Evolutionary conservation across 768 basidiomycete species (phyloP).

Genomic region (Boletales sp.): DNA sequence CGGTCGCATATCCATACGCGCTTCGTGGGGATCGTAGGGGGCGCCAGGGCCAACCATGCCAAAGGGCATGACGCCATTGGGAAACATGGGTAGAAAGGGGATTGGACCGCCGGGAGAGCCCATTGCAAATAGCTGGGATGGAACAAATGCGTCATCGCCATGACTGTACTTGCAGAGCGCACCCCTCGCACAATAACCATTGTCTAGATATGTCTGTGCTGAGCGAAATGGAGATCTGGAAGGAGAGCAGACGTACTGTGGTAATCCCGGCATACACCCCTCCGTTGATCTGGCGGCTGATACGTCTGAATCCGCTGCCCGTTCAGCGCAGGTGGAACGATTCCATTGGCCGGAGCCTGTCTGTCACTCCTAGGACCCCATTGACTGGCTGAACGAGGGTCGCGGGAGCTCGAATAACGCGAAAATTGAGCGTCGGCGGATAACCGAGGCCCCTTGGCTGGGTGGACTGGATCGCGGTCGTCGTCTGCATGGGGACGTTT

Average conservation of each 20-base stretch:
- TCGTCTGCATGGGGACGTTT: slow-evolving; percentile 67
- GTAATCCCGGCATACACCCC: slow-evolving; percentile 87
- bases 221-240: slow-evolving; percentile 3
- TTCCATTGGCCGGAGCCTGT: slow-evolving; percentile 24
- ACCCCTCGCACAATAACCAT: slow-evolving; percentile 88
- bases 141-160: slow-evolving; percentile 82
- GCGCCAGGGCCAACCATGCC: slow-evolving; percentile 43
- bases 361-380: slow-evolving; percentile 39
- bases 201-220: slow-evolving; percentile 48
- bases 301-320: slow-evolving; percentile 56
- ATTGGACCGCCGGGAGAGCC: slow-evolving; percentile 39
- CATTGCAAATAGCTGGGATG: slow-evolving; percentile 63
- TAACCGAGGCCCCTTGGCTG: slow-evolving; percentile 71
- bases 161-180: slow-evolving; percentile 90
- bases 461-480: slow-evolving; percentile 54
- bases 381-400: slow-evolving; percentile 37
- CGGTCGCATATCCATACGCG: slow-evolving; percentile 77
- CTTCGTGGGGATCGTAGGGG: slow-evolving; percentile 75
- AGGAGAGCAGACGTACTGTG: slow-evolving; percentile 61
- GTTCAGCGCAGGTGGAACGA: slow-evolving; percentile 26
- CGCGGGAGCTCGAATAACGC: slow-evolving; percentile 49
- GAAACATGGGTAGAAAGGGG: slow-evolving; percentile 73
- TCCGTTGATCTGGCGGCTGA: slow-evolving; percentile 67
- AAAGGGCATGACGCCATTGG: slow-evolving; percentile 52
- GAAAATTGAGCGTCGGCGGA: slow-evolving; percentile 63